Evolutionary conservation across 495 filamentous ascomycete genomes (phyloP).

Genomic region (Parachaetomium inaequale): DNA sequence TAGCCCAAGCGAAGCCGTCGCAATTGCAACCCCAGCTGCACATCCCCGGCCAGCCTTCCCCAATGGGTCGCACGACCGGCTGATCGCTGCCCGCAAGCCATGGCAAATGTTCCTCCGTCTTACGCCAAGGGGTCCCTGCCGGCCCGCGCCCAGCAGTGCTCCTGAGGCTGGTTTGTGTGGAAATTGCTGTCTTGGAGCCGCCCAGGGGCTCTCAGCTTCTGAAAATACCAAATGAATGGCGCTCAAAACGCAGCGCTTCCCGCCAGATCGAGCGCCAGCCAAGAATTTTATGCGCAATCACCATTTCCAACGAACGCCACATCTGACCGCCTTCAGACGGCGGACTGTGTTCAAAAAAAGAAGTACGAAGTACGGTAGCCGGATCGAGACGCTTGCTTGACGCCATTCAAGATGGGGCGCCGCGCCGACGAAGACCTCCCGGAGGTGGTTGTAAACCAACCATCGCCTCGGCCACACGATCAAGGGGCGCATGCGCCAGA

Average conservation of each 20-base stretch:
- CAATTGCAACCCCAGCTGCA: conserved; percentile 1
- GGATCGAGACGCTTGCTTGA: neutral
- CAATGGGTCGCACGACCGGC: neutral
- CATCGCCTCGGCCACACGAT: neutral
- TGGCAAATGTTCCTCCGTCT: conserved; percentile 18
- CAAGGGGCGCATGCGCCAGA: conserved; percentile 9
- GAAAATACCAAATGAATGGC: conserved; percentile 6
- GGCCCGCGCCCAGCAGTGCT: no score
- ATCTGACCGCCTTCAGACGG: neutral
- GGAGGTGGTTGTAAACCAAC: conserved; percentile 21
- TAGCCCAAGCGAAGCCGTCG: neutral
- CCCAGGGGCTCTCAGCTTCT: neutral
- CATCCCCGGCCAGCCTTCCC: neutral
- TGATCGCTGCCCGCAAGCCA: neutral
- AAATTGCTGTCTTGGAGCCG: neutral
- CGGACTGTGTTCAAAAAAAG: neutral
- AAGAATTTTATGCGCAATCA: neutral
- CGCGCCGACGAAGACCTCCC: conserved; percentile 27
- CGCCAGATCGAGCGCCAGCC: neutral
- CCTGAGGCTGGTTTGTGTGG: neutral
- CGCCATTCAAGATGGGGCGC: conserved; percentile 17
- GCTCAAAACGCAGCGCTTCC: neutral
- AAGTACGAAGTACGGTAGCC: no score
- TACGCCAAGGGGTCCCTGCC: conserved; percentile 20
- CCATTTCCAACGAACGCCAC: conserved; percentile 9